phyloP scores from a whole-genome alignment of 2,329 filamentous ascomycete genomes.

The Beauveria pseudobassiana region DNA sequence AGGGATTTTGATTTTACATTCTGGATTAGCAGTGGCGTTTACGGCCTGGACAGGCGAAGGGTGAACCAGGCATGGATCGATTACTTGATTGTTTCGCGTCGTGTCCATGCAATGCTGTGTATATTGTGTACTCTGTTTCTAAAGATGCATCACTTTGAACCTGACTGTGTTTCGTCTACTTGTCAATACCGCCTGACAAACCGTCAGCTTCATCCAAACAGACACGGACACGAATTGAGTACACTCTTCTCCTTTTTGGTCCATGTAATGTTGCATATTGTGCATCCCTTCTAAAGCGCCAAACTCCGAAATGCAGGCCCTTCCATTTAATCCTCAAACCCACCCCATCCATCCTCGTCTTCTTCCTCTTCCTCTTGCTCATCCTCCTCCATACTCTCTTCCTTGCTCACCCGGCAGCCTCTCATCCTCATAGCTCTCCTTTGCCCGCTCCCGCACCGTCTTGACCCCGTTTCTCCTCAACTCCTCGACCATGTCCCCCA shows the following conservation, averaged over 20 bases:
- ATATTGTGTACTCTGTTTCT: neutral
- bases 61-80: neutral
- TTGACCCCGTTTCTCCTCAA: constrained; percentile 58
- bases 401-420: constrained; percentile 56
- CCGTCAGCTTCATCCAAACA: too few species aligned
- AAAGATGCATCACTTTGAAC: too few species aligned
- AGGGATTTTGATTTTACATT: neutral
- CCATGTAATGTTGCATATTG: neutral
- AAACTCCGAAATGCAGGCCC: constrained; percentile 5
- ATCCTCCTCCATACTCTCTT: constrained; percentile 23
- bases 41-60: neutral
- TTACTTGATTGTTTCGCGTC: too few species aligned
- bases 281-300: neutral
- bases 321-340: constrained; percentile 52
- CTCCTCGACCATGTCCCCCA: constrained; percentile 49
- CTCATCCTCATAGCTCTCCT: constrained; percentile 66
- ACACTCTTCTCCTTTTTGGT: neutral
- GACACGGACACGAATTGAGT: too few species aligned
- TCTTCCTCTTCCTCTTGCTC: constrained; percentile 29
- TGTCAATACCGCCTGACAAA: too few species aligned
- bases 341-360: constrained; percentile 57
- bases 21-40: constrained; percentile 7
- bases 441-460: constrained; percentile 61
- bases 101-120: neutral
- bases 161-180: too few species aligned